These are phyloP conservation scores for Cardamine resedifolia DNA, from an alignment of 345 rosid genomes.

Conservation along the genomic window DNA sequence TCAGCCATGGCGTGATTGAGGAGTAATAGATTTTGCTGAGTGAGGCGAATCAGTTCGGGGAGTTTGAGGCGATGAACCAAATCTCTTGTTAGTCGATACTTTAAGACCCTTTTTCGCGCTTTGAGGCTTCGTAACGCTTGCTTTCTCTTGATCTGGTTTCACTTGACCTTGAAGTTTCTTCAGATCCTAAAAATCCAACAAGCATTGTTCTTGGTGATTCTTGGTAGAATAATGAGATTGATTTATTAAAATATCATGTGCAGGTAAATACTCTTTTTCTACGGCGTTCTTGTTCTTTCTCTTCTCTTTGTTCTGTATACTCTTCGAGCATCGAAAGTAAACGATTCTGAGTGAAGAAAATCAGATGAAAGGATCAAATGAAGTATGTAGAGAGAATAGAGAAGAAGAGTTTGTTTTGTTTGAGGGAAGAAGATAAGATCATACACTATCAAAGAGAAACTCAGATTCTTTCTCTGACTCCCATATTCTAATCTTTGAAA, in stretches of 20 bases:
- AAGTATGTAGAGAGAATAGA: neutral
- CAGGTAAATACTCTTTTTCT: constrained; percentile 54
- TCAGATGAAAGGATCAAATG: neutral
- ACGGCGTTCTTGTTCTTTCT: constrained; percentile 89
- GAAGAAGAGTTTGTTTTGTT: neutral
- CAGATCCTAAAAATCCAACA: constrained; percentile 59
- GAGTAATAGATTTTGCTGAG: constrained; percentile 43
- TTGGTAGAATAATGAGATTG: neutral
- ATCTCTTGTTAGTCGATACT: constrained; percentile 61
- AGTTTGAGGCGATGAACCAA: constrained; percentile 56
- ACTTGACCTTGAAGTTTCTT: constrained; percentile 92
- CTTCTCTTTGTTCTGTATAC: constrained; percentile 62
- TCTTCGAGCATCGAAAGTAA: constrained; percentile 89
- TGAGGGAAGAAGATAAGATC: constrained; percentile 27
- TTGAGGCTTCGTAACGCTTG: constrained; percentile 70
- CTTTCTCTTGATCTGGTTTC: constrained; percentile 83
- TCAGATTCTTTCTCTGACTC: constrained; percentile 72
- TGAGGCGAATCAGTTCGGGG: constrained; percentile 51
- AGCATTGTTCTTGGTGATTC: neutral
- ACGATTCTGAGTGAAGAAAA: constrained; percentile 49
- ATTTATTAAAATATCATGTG: neutral
- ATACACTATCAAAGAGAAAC: constrained; percentile 85
- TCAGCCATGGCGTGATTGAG: constrained; percentile 45
- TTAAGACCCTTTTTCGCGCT: constrained; percentile 61
- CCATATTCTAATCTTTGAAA: constrained; percentile 75